These are phyloP conservation scores for Ophiocordyceps camponoti-leonardi DNA, from an alignment of 2,329 filamentous ascomycete species.

Conservation along the genomic window DNA sequence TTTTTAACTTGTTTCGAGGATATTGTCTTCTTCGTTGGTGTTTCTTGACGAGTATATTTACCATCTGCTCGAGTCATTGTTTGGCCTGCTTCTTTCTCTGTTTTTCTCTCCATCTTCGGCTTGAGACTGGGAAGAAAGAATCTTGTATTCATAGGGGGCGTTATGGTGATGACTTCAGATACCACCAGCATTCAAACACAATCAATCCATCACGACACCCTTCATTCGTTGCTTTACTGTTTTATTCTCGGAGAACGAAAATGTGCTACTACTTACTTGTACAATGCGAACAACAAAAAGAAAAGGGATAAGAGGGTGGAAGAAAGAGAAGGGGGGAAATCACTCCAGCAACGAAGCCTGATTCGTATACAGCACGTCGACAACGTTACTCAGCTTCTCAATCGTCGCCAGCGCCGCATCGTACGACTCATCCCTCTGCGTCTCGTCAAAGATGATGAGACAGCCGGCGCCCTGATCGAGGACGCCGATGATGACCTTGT, in stretches of 20 bases:
- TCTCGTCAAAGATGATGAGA: slow-evolving; percentile 93
- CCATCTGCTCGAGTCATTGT: background rate
- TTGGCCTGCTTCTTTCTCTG: too few species aligned
- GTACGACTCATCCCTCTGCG: slow-evolving; percentile 80
- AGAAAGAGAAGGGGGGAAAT: slow-evolving; percentile 4
- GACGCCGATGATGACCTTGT: slow-evolving; percentile 96
- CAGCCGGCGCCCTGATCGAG: slow-evolving; percentile 95
- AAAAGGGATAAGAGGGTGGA: slow-evolving; percentile 2
- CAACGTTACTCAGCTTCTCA: slow-evolving; percentile 91
- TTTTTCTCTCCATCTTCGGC: too few species aligned
- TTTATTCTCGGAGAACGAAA: background rate
- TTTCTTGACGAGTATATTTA: too few species aligned
- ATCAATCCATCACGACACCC: background rate
- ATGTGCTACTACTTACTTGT: slow-evolving; percentile 1
- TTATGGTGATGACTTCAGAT: background rate
- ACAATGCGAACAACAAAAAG: too few species aligned
- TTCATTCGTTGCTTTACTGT: background rate
- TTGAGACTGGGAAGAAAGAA: too few species aligned
- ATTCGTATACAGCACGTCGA: slow-evolving; percentile 94
- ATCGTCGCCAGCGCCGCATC: slow-evolving; percentile 89
- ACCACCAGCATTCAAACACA: background rate
- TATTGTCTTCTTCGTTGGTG: too few species aligned
- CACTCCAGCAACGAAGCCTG: slow-evolving; percentile 92
- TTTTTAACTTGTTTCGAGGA: too few species aligned
- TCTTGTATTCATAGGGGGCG: too few species aligned